These are phyloP conservation scores for Verbena officinalis DNA, from an alignment of 257 asterid genomes.

Conservation along the genomic window DNA sequence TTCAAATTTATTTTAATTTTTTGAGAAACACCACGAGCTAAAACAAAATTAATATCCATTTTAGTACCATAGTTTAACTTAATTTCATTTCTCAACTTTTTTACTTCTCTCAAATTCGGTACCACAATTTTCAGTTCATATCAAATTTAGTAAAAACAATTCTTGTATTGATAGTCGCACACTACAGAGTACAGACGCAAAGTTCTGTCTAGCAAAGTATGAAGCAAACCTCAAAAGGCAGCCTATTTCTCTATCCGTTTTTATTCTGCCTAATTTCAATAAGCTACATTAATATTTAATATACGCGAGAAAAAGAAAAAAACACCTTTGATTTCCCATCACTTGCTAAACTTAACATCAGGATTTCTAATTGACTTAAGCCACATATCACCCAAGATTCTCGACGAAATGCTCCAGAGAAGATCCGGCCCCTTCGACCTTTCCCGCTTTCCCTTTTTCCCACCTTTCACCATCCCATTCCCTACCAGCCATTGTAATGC, in stretches of 20 bases:
- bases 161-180: too few species aligned
- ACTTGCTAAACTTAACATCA: conserved; percentile 69
- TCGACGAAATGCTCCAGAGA: conserved; percentile 81
- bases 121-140: too few species aligned
- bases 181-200: too few species aligned
- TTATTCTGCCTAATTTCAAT: neutral
- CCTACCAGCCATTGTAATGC: conserved; percentile 87
- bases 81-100: too few species aligned
- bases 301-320: too few species aligned
- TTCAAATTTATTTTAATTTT: too few species aligned
- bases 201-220: neutral
- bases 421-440: conserved; percentile 51
- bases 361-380: conserved; percentile 91
- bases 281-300: neutral
- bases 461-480: conserved; percentile 68
- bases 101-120: too few species aligned
- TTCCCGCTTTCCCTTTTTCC: conserved; percentile 53
- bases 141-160: too few species aligned
- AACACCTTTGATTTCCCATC: conserved; percentile 4
- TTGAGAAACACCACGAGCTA: too few species aligned
- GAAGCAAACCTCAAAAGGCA: too few species aligned
- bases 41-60: too few species aligned
- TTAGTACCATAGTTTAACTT: too few species aligned
- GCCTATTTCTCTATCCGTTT: neutral
- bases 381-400: conserved; percentile 97